Percentiles rank a stretch among this genome's conserved stretches.
phyloP scores from a whole-genome alignment of 306 rosid genomes.

The Cercis canadensis region DNA sequence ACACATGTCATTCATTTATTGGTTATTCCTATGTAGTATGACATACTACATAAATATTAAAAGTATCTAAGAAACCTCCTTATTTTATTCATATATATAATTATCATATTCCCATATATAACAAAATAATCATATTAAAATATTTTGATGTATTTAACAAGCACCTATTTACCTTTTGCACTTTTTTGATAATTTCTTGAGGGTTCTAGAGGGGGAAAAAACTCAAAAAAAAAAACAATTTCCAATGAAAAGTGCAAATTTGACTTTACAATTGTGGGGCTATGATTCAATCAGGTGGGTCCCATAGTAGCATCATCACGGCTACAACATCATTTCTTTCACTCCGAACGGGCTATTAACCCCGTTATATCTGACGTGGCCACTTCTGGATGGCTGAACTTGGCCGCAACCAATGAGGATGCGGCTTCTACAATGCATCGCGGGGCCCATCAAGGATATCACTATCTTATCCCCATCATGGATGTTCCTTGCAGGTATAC shows the following conservation, averaged over 20 bases:
- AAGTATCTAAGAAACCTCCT: too few relatives aligned
- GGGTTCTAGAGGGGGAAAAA: too few relatives aligned
- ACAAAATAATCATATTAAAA: too few relatives aligned
- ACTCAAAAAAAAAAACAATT: too few relatives aligned
- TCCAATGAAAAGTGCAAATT: slow-evolving; percentile 7
- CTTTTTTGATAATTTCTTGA: too few relatives aligned
- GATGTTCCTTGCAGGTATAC: not conserved
- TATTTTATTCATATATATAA: too few relatives aligned
- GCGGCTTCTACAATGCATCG: slow-evolving; percentile 50
- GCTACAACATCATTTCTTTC: slow-evolving; percentile 31
- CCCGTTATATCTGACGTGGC: slow-evolving; percentile 47
- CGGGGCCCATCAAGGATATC: slow-evolving; percentile 45
- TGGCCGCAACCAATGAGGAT: slow-evolving; percentile 46
- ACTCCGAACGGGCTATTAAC: slow-evolving; percentile 29
- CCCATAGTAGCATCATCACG: slow-evolving; percentile 41
- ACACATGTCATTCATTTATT: too few relatives aligned
- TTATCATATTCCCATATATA: too few relatives aligned
- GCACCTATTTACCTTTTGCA: too few relatives aligned
- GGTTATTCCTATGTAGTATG: too few relatives aligned
- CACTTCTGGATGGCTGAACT: slow-evolving; percentile 27
- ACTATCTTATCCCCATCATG: slow-evolving; percentile 37
- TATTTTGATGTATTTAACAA: too few relatives aligned
- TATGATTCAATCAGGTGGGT: slow-evolving; percentile 31
- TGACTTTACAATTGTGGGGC: slow-evolving; percentile 44
- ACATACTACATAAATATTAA: too few relatives aligned